These are phyloP conservation scores for Fraxinus anomala DNA, from an alignment of 257 asterid genomes.

Conservation along the genomic window DNA sequence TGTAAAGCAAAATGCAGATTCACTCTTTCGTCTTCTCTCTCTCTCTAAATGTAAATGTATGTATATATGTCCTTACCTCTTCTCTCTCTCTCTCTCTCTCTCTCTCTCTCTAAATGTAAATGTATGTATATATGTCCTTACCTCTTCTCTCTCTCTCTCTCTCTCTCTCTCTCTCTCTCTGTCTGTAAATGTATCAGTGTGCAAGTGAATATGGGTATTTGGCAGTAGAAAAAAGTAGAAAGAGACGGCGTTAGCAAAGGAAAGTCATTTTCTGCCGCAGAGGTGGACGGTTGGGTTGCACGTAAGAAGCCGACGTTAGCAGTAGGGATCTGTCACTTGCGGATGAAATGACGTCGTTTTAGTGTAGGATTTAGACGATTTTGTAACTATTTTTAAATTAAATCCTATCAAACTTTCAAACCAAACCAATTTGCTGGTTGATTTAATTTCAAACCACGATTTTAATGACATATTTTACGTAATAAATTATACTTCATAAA, in stretches of 20 bases:
- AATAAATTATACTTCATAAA: too few species aligned
- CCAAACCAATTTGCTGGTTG: too few species aligned
- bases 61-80: background rate
- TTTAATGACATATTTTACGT: too few species aligned
- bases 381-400: too few species aligned
- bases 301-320: conserved; percentile 32
- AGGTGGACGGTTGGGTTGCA: background rate
- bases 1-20: conserved; percentile 43
- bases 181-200: background rate
- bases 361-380: too few species aligned
- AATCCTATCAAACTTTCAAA: too few species aligned
- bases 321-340: conserved; percentile 8
- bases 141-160: too few species aligned
- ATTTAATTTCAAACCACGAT: too few species aligned
- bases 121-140: background rate
- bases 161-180: background rate
- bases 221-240: conserved; percentile 12
- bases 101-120: background rate
- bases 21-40: conserved; percentile 29
- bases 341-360: conserved; percentile 23
- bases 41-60: background rate
- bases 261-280: background rate
- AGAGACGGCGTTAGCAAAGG: conserved; percentile 35
- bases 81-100: background rate
- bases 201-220: background rate